These are phyloP conservation scores for Puccinia triticina DNA, from an alignment of 1,284 basidiomycete species.

Conservation along the genomic window DNA sequence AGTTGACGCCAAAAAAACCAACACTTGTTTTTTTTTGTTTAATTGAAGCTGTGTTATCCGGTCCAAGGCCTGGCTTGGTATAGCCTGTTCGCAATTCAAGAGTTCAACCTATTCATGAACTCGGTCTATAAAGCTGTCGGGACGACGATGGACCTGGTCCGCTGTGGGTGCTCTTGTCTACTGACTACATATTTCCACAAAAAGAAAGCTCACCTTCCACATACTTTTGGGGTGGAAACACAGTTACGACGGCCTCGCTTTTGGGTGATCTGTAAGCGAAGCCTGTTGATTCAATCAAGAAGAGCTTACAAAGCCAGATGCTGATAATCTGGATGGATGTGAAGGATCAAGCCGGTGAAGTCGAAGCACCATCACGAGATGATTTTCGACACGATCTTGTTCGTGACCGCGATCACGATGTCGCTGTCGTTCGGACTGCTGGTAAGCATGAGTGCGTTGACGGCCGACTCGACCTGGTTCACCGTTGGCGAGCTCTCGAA, in stretches of 20 bases:
- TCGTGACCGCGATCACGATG: slow-evolving; percentile 32
- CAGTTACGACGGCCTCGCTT: slow-evolving; percentile 41
- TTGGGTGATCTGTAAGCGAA: slow-evolving; percentile 40
- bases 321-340: neutral
- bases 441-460: neutral
- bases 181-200: too few species aligned
- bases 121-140: slow-evolving; percentile 30
- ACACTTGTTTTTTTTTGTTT: neutral
- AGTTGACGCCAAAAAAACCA: neutral
- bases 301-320: neutral
- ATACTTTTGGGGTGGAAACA: too few species aligned
- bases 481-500: slow-evolving; percentile 17
- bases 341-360: slow-evolving; percentile 27
- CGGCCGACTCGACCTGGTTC: slow-evolving; percentile 26
- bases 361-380: neutral
- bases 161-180: slow-evolving; percentile 11
- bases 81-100: slow-evolving; percentile 37
- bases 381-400: neutral
- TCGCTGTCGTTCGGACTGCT: slow-evolving; percentile 29
- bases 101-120: slow-evolving; percentile 38
- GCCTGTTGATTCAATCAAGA: neutral
- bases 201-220: too few species aligned
- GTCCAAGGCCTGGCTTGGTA: slow-evolving; percentile 42
- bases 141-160: slow-evolving; percentile 27
- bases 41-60: slow-evolving; percentile 37